Evolutionary conservation across 2,329 filamentous ascomycete genomes (phyloP).

Genomic region (Penicillium verrucosum): DNA sequence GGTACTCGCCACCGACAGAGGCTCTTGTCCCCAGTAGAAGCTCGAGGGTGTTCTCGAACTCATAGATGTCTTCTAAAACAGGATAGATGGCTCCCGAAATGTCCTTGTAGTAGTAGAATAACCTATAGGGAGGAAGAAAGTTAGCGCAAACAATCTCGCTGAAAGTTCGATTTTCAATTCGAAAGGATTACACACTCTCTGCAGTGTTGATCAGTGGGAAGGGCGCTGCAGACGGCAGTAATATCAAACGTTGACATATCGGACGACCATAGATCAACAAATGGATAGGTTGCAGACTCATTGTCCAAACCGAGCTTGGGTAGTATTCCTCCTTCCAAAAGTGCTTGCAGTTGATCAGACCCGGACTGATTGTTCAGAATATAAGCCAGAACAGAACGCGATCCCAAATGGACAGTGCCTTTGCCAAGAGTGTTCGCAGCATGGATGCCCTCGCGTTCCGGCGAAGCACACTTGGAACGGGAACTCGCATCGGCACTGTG

Average conservation of each 20-base stretch:
- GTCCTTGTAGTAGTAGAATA: constrained; percentile 58
- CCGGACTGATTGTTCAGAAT: constrained; percentile 55
- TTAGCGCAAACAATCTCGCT: constrained; percentile 2
- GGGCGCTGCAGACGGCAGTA: constrained; percentile 56
- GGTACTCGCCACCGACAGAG: constrained; percentile 42
- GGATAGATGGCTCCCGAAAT: constrained; percentile 60
- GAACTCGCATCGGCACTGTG: constrained; percentile 31
- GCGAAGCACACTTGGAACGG: constrained; percentile 34
- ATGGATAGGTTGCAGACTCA: constrained; percentile 62
- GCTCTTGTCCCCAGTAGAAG: constrained; percentile 53
- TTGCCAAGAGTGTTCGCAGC: constrained; percentile 58
- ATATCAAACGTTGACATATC: constrained; percentile 58
- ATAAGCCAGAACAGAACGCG: constrained; percentile 60
- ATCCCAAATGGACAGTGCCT: constrained; percentile 60
- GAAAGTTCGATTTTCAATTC: neutral
- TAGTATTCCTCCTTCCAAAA: constrained; percentile 60
- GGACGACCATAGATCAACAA: constrained; percentile 63
- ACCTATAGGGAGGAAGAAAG: constrained; percentile 31
- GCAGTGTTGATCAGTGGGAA: constrained; percentile 58
- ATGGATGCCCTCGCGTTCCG: constrained; percentile 56
- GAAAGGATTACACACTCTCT: constrained; percentile 42
- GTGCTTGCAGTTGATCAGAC: constrained; percentile 49
- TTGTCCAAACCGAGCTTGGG: constrained; percentile 63
- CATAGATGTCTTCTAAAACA: constrained; percentile 55
- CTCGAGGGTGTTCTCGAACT: constrained; percentile 55